phyloP scores from a whole-genome alignment of 2,329 filamentous ascomycete genomes.

The Lasiodiplodia sp. region DNA sequence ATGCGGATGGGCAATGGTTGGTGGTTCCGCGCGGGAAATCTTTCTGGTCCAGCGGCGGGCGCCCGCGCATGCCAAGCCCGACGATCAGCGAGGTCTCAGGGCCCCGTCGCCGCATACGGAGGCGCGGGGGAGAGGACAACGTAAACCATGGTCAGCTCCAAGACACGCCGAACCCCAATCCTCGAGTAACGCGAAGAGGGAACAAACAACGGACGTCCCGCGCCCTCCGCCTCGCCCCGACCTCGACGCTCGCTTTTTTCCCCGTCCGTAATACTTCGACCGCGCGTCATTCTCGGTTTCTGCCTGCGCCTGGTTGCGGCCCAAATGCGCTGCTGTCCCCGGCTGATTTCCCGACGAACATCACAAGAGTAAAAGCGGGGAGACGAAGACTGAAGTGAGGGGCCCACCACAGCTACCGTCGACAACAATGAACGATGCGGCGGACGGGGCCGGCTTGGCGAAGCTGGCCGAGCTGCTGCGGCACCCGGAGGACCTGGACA shows the following conservation, averaged over 20 bases:
- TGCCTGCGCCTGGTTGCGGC: slow-evolving; percentile 16
- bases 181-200: slow-evolving; percentile 6
- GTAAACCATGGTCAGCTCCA: slow-evolving; percentile 19
- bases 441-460: slow-evolving; percentile 60
- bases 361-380: background rate
- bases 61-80: slow-evolving; percentile 21
- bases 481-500: slow-evolving; percentile 96
- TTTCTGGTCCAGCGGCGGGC: slow-evolving; percentile 7
- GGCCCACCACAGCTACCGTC: slow-evolving; percentile 1
- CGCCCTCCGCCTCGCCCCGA: background rate
- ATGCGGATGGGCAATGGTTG: slow-evolving; percentile 10
- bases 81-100: slow-evolving; percentile 24
- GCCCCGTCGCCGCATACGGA: slow-evolving; percentile 23
- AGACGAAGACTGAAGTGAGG: background rate
- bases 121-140: slow-evolving; percentile 24
- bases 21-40: slow-evolving; percentile 9
- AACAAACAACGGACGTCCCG: slow-evolving; percentile 1
- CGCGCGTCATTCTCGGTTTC: background rate
- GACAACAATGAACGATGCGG: slow-evolving; percentile 67
- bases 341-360: background rate
- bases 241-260: background rate
- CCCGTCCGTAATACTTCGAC: background rate
- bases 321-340: slow-evolving; percentile 24
- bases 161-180: slow-evolving; percentile 15
- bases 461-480: slow-evolving; percentile 93